These are phyloP conservation scores for Coffea eugenioides DNA, from an alignment of 257 asterid species.

Conservation along the genomic window DNA sequence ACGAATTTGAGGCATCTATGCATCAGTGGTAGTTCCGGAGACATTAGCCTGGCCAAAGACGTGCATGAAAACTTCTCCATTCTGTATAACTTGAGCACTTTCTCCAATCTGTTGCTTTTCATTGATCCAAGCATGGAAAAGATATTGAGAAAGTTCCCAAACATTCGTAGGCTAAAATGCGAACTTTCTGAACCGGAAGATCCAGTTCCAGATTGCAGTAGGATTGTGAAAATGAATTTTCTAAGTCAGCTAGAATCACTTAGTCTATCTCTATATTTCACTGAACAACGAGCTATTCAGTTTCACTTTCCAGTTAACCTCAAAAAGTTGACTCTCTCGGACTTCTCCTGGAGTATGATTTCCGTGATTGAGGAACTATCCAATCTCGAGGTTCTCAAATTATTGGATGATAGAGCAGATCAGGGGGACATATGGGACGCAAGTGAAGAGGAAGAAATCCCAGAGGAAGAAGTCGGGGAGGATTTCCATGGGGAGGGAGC, in stretches of 20 bases:
- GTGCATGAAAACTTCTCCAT: too few species aligned
- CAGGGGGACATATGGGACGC: too few species aligned
- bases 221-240: not conserved
- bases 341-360: not conserved
- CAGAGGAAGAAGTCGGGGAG: too few species aligned
- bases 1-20: too few species aligned
- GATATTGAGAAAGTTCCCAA: not conserved
- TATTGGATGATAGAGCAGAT: not conserved
- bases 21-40: too few species aligned
- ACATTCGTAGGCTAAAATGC: not conserved
- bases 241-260: constrained; percentile 6
- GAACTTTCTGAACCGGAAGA: not conserved
- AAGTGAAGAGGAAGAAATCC: too few species aligned
- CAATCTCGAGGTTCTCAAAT: constrained; percentile 6
- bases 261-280: not conserved
- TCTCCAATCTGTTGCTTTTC: too few species aligned
- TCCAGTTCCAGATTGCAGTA: not conserved
- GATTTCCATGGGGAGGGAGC: too few species aligned
- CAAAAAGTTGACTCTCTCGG: not conserved
- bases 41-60: too few species aligned
- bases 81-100: too few species aligned
- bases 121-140: too few species aligned
- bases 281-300: too few species aligned
- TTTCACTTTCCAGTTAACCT: not conserved
- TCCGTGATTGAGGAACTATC: not conserved